Conservation (phyloP, 495 filamentous ascomycete genomes). For the Friedmanniomyces endolithicus region DNA sequence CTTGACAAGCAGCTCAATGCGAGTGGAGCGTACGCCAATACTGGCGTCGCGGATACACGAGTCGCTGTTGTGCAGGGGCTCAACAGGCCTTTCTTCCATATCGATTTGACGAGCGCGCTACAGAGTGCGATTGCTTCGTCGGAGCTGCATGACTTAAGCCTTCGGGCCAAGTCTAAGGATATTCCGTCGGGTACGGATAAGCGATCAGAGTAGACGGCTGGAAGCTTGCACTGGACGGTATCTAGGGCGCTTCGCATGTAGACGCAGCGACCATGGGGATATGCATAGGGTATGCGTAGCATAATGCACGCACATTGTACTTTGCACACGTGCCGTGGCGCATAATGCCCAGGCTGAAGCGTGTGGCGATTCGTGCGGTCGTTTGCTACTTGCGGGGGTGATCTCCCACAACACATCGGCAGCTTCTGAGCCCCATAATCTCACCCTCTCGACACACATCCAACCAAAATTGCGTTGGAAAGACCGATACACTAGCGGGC, state of each 20-base stretch:
- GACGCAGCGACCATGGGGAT: no score
- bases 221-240: neutral
- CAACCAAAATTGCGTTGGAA: no score
- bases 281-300: no score
- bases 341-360: no score
- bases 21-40: slow-evolving; percentile 31
- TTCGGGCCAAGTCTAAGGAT: neutral
- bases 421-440: no score
- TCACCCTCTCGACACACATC: no score
- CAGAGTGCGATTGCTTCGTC: slow-evolving; percentile 79
- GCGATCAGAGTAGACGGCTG: neutral
- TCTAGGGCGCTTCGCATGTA: neutral
- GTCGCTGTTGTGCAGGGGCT: slow-evolving; percentile 68
- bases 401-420: no score
- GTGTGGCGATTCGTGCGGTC: no score
- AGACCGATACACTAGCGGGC: no score
- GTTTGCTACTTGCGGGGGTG: no score
- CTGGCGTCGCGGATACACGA: slow-evolving; percentile 21
- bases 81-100: slow-evolving; percentile 85
- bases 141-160: slow-evolving; percentile 32
- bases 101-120: slow-evolving; percentile 82
- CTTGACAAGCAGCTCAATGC: slow-evolving; percentile 36
- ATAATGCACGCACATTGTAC: no score
- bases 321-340: no score
- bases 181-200: neutral